Conservation (phyloP, 164 flowering plant species). For the Houttuynia cordata region DNA sequence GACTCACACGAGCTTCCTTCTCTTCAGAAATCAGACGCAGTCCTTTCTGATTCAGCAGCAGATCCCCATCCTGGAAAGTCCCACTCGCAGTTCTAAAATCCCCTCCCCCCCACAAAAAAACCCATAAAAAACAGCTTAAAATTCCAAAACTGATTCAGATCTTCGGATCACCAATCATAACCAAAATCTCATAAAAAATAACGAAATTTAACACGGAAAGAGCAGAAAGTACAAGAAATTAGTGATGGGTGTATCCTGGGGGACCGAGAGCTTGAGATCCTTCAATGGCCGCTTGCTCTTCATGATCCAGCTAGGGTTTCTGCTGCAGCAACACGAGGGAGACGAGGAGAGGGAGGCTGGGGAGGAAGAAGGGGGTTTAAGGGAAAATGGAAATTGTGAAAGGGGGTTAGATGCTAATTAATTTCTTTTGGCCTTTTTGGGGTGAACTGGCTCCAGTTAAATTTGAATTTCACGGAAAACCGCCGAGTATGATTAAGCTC, state of each 20-base stretch:
- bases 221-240: slow-evolving; percentile 60
- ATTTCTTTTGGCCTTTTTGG: no score
- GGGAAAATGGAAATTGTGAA: neutral
- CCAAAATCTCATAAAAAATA: neutral
- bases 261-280: slow-evolving; percentile 91
- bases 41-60: slow-evolving; percentile 82
- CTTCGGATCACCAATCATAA: neutral
- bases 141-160: neutral
- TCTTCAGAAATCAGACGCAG: slow-evolving; percentile 67
- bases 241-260: slow-evolving; percentile 70
- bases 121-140: neutral
- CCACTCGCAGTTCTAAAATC: slow-evolving; percentile 97
- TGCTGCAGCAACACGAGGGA: neutral
- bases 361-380: no score
- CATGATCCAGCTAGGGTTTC: slow-evolving; percentile 23
- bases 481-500: no score
- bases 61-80: slow-evolving; percentile 95
- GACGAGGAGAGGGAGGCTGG: neutral
- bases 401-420: neutral
- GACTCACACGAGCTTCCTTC: slow-evolving; percentile 49
- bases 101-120: slow-evolving; percentile 3
- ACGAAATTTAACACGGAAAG: neutral
- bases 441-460: no score
- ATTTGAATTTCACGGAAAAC: no score
- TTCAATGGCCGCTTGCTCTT: slow-evolving; percentile 69